Evolutionary conservation across 2,329 filamentous ascomycete genomes (phyloP), one percentile per base, ranked within the genome.

Genomic region (Beauveria sp.): DNA sequence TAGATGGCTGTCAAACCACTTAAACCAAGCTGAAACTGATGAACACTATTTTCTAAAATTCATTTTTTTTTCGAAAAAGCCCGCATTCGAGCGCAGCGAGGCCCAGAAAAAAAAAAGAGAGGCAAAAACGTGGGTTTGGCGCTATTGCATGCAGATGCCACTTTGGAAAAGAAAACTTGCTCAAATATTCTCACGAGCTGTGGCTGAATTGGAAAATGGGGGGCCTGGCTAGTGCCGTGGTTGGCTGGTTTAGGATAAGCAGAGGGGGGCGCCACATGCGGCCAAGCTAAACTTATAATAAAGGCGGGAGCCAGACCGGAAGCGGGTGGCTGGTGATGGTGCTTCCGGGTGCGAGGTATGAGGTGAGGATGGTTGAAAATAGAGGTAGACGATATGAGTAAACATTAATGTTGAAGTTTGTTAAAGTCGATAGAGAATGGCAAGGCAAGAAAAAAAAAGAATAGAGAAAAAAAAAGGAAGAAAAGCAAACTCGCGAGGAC

Each of bases 141-240:
- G 63, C 66, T 34, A 34, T 40, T 43, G 24, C 43, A 59, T 61
- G 60, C 53, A 63, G 59, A 64, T 43, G n/a, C 42, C 42, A 43
- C 18, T 43, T 10, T 18, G 18, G n/a, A 43, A 20, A 20, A 31
- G 31, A 63, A 72, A 74, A 74, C 72, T 75, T 75, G 73, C 73
- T 75, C 73, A 75, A 75, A 75, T 64, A 70, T 64, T 67, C 73
- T 73, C 73, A 75, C 16, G n/a, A n/a, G n/a, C 24, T 45, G 53
- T 55, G 53, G 53, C 53, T 55, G 12, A 38, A 16, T 2, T 38
- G 14, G 34, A 38, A 34, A 38, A 34, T 28, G 16, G 14, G 40
- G 24, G 18, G 24, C 18, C 22, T 2, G 28, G 34, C 5, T 22
- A 16, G 40, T 18, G 8, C 1, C 40, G 24, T 42, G 52, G 40